A percentile compares a stretch with the other conserved stretches of the same genome.
These are phyloP conservation scores for Thalassiosira profunda DNA, from an alignment of 108 stramenopile species.

Conservation along the genomic window DNA sequence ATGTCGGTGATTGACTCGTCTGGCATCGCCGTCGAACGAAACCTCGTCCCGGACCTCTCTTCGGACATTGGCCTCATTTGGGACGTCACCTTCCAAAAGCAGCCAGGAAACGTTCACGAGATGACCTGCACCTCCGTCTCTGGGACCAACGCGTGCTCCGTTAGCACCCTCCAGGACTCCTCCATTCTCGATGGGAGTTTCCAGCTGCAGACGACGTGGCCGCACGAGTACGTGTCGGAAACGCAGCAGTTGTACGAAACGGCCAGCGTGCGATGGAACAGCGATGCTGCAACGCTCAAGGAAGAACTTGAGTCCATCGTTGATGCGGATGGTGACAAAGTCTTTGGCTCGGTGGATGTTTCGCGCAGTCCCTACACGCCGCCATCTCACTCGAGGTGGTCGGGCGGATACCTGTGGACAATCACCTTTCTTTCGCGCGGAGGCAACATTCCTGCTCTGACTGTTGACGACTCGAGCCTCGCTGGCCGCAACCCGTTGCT, in stretches of 20 bases:
- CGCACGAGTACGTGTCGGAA: slow-evolving; percentile 62
- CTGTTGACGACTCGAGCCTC: slow-evolving; percentile 20
- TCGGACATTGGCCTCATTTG: slow-evolving; percentile 54
- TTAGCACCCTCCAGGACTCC: slow-evolving; percentile 49
- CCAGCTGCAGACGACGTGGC: slow-evolving; percentile 50
- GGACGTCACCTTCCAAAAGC: slow-evolving; percentile 53
- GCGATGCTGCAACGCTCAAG: slow-evolving; percentile 31
- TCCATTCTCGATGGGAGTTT: slow-evolving; percentile 53
- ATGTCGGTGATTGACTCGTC: slow-evolving; percentile 43
- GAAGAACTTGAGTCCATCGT: slow-evolving; percentile 32
- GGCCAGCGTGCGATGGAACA: slow-evolving; percentile 44
- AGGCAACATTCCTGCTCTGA: slow-evolving; percentile 77
- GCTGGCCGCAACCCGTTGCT: slow-evolving; percentile 27
- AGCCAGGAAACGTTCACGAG: slow-evolving; percentile 53
- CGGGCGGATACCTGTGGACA: slow-evolving; percentile 86
- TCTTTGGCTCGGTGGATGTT: slow-evolving; percentile 68
- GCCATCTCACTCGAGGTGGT: slow-evolving; percentile 59
- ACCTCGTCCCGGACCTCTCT: slow-evolving; percentile 25
- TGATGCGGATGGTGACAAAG: slow-evolving; percentile 36
- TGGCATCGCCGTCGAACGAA: slow-evolving; percentile 44
- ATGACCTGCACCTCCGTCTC: slow-evolving; percentile 49
- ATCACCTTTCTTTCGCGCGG: slow-evolving; percentile 64
- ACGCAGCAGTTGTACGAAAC: slow-evolving; percentile 35
- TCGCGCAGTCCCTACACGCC: slow-evolving; percentile 56
- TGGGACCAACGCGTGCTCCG: slow-evolving; percentile 32